Percentiles rank a stretch among this genome's conserved stretches.
These are phyloP conservation scores for Fusarium tanahbumbuense DNA, from an alignment of 2,329 filamentous ascomycete species.

Conservation along the genomic window DNA sequence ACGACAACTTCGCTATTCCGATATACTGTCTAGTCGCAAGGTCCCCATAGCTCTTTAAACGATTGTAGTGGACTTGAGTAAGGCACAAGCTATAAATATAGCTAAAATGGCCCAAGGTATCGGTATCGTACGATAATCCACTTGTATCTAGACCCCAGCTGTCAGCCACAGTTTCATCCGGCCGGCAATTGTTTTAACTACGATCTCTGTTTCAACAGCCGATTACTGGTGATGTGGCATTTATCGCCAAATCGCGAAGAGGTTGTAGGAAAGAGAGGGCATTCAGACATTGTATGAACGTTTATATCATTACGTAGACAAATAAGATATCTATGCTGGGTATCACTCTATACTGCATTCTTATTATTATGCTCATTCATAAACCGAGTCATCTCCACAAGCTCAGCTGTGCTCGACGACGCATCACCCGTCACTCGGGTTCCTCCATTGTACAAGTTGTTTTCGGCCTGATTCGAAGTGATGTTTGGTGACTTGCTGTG, in stretches of 20 bases:
- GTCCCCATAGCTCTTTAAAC: neutral
- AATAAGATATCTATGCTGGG: neutral
- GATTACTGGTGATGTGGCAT: neutral
- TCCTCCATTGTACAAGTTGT: neutral
- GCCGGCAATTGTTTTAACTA: neutral
- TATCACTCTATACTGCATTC: neutral
- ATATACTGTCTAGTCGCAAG: neutral
- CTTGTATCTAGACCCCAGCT: neutral
- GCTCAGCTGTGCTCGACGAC: conserved; percentile 7
- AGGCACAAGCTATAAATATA: neutral
- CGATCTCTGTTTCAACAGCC: fast-evolving
- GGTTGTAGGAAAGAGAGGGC: too few relatives aligned
- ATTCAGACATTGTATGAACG: neutral
- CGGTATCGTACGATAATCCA: neutral
- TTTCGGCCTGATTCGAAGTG: neutral
- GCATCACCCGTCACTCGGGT: neutral
- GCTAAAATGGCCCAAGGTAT: neutral
- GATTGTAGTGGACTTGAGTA: neutral
- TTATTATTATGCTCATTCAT: neutral
- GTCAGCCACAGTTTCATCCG: neutral
- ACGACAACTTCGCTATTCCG: neutral
- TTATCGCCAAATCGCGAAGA: too few relatives aligned
- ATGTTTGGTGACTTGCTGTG: neutral
- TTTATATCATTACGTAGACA: neutral
- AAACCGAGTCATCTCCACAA: conserved; percentile 6